Base-by-base conservation (phyloP, 1,284 basidiomycete species). In the Puccinia coronata region DNA sequence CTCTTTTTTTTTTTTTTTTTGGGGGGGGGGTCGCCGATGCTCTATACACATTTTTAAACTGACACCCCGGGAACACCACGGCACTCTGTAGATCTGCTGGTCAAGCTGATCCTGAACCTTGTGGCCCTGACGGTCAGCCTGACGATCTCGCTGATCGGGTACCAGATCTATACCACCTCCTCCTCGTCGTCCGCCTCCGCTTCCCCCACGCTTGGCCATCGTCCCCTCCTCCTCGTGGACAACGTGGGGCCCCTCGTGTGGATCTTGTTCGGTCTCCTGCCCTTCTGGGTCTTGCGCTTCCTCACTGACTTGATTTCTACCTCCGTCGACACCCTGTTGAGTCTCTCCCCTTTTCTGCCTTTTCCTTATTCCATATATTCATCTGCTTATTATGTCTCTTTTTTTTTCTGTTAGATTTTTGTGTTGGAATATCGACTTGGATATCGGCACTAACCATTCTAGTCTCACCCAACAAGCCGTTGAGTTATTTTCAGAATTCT, bases 391-490 rank as follows among this genome's bases (percentile, higher is more conserved):
- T 49, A 5, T 43, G 41, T 55, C 34, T 2, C 6, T 34, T 69
- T 25, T 41, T 28, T 8, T 51, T 14, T 57, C 6, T 47, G n/a
- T 23, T 72, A 80, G 78, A 34, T 80, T 80, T 63, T 43, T 67
- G 41, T 80, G 78, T 39, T 80, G 78, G 78, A 80, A 80, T 47
- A 72, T 80, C 39, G 78, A 80, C 49, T 43, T 80, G 34, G 78
- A 80, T 71, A 72, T 80, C 31, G 78, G 78, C 39, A 80, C 78
- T 6, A 80, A 80, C 63, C 78, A 80, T 72, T 80, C 78, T 23
- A 80, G 43, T 25, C 57, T 72, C 14, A 80, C 78, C 1, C 65
- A 57, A 49, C 53, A 80, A 80, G 78, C 78, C 61, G 78, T 79
- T 72, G 23, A 70, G 67, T 70, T 43, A 28, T 31, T n/a, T n/a